Evolutionary conservation across 345 rosid genomes (phyloP).

Genomic region (Fremontodendron californicum): DNA sequence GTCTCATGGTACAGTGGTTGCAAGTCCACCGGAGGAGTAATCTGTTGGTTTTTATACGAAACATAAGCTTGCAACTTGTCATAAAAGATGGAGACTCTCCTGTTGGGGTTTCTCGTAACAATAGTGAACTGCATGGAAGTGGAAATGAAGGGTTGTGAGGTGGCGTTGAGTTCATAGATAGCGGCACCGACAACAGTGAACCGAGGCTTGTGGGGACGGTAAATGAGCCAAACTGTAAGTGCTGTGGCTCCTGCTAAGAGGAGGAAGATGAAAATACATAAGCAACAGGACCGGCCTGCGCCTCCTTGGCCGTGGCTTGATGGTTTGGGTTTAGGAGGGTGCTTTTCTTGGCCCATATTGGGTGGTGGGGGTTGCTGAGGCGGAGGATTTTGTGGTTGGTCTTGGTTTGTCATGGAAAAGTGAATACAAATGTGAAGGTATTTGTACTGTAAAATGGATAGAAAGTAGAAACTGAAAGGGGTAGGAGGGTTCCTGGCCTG

Average conservation of each 20-base stretch:
- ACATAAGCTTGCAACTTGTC: conserved; percentile 59
- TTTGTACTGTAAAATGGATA: neutral
- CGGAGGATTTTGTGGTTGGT: neutral
- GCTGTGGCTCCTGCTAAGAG: conserved; percentile 53
- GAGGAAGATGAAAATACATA: conserved; percentile 38
- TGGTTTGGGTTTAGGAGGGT: neutral
- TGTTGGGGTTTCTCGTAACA: conserved; percentile 69
- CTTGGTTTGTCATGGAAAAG: conserved; percentile 8
- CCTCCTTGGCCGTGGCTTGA: neutral
- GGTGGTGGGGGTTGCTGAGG: neutral
- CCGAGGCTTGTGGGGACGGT: conserved; percentile 74
- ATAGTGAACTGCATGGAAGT: conserved; percentile 81
- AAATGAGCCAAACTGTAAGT: conserved; percentile 60
- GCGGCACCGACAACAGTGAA: conserved; percentile 69
- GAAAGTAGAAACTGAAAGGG: neutral
- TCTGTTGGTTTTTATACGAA: conserved; percentile 58
- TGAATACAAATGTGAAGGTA: neutral
- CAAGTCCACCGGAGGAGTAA: conserved; percentile 48
- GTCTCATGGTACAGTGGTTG: conserved; percentile 57
- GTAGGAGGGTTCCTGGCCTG: neutral
- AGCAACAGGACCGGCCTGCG: conserved; percentile 22
- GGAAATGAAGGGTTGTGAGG: conserved; percentile 57
- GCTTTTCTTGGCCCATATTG: neutral
- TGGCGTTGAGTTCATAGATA: conserved; percentile 64
- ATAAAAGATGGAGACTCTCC: conserved; percentile 50